These are phyloP conservation scores for Rhypophila decipiens DNA, from an alignment of 495 filamentous ascomycete species.

Conservation along the genomic window DNA sequence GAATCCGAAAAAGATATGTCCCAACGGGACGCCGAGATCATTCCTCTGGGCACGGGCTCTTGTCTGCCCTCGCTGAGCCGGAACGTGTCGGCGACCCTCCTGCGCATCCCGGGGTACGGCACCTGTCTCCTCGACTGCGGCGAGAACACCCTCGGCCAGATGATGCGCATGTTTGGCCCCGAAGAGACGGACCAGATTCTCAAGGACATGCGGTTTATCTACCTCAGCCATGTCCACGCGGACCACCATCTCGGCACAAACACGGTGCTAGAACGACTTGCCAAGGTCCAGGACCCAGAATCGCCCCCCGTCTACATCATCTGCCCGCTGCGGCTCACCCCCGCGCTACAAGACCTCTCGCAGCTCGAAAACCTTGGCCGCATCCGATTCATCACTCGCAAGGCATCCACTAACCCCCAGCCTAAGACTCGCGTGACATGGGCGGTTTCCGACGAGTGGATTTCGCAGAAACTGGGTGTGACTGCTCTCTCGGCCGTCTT, in stretches of 20 bases:
- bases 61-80: slow-evolving; percentile 84
- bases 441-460: background rate
- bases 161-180: slow-evolving; percentile 63
- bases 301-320: background rate
- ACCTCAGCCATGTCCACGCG: slow-evolving; percentile 92
- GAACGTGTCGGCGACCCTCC: slow-evolving; percentile 84
- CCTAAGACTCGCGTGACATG: background rate
- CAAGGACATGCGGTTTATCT: slow-evolving; percentile 73
- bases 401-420: background rate
- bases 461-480: slow-evolving; percentile 29
- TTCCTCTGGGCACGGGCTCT: slow-evolving; percentile 85
- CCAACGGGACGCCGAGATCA: slow-evolving; percentile 69
- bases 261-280: slow-evolving; percentile 72
- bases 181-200: slow-evolving; percentile 62
- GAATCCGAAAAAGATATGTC: slow-evolving; percentile 51
- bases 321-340: slow-evolving; percentile 11
- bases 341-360: background rate
- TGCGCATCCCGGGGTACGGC: slow-evolving; percentile 76
- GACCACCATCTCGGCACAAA: slow-evolving; percentile 89
- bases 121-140: slow-evolving; percentile 86
- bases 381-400: background rate
- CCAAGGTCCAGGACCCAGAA: slow-evolving; percentile 19
- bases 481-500: slow-evolving; percentile 47
- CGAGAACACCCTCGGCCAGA: slow-evolving; percentile 88
- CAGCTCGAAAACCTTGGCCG: background rate